These are phyloP conservation scores for Diplocarpon mali DNA, from an alignment of 2,329 filamentous ascomycete species.

Conservation along the genomic window DNA sequence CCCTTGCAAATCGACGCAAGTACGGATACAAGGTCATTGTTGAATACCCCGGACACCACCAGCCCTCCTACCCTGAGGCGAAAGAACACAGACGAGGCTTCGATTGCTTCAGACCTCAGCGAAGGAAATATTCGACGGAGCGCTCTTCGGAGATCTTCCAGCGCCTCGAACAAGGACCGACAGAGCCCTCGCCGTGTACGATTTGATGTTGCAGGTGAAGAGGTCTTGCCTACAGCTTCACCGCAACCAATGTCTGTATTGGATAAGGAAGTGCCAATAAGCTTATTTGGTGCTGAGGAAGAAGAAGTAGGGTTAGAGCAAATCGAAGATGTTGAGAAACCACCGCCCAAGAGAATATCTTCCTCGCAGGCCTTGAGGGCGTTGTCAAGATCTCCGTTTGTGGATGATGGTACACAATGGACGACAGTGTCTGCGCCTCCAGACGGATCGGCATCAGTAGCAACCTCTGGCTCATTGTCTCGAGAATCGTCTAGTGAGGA, in stretches of 20 bases:
- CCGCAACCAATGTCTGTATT: slow-evolving; percentile 27
- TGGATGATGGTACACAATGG: slow-evolving; percentile 31
- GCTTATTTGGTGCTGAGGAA: slow-evolving; percentile 12
- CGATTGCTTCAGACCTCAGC: slow-evolving; percentile 41
- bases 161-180: slow-evolving; percentile 32
- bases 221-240: slow-evolving; percentile 49
- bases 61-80: slow-evolving; percentile 20
- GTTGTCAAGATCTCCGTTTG: slow-evolving; percentile 39
- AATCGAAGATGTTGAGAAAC: slow-evolving; percentile 28
- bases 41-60: slow-evolving; percentile 15
- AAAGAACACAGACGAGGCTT: slow-evolving; percentile 29
- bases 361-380: slow-evolving; percentile 44
- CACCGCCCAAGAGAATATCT: slow-evolving; percentile 42
- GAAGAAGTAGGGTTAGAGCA: slow-evolving; percentile 26
- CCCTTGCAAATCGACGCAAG: slow-evolving; percentile 9
- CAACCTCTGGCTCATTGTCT: slow-evolving; percentile 8
- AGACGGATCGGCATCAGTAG: slow-evolving; percentile 25
- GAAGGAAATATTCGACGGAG: slow-evolving; percentile 40
- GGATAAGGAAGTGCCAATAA: slow-evolving; percentile 11
- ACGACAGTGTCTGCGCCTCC: slow-evolving; percentile 25
- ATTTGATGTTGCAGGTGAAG: slow-evolving; percentile 48
- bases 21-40: slow-evolving; percentile 20
- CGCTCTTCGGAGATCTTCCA: slow-evolving; percentile 45
- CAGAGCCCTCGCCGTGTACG: slow-evolving; percentile 50
- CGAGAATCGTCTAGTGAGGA: slow-evolving; percentile 15